Conservation (phyloP, 208 protist genomes). For the Strigomonas galati region DNA sequence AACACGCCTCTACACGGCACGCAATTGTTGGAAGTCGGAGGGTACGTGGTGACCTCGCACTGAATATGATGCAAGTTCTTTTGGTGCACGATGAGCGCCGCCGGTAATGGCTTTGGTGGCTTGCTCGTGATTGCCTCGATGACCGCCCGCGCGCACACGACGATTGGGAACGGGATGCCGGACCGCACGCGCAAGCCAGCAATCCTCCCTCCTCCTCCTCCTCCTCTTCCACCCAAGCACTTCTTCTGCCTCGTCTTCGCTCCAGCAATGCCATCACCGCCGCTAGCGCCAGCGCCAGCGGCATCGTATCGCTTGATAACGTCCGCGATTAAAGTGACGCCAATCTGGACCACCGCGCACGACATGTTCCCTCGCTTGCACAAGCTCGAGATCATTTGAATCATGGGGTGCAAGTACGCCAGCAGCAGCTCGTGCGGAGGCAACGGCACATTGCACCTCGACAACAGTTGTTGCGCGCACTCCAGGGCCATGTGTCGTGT, state of each 20-base stretch:
- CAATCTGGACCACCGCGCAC: conserved; percentile 75
- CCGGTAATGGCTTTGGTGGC: conserved; percentile 65
- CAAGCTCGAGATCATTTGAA: conserved; percentile 68
- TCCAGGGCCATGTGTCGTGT: conserved; percentile 73
- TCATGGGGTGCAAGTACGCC: conserved; percentile 52
- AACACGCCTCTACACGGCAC: conserved; percentile 44
- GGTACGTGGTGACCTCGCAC: conserved; percentile 34
- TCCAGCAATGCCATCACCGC: too few species aligned
- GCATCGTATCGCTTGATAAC: conserved; percentile 66
- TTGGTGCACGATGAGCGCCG: conserved; percentile 39
- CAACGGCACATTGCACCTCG: conserved; percentile 38
- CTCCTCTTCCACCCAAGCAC: background rate
- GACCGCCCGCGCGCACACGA: conserved; percentile 53
- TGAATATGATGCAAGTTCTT: conserved; percentile 45
- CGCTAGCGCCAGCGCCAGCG: background rate
- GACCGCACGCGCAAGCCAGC: conserved; percentile 23
- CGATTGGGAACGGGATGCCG: conserved; percentile 70
- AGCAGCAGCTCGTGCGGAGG: conserved; percentile 54
- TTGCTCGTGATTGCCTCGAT: conserved; percentile 50
- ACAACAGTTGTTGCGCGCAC: conserved; percentile 69
- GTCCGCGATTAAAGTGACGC: conserved; percentile 73
- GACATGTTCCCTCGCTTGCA: conserved; percentile 65
- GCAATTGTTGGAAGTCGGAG: conserved; percentile 10
- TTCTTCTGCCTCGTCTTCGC: too few species aligned
- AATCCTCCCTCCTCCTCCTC: background rate